Evolutionary conservation across 257 asterid genomes (phyloP).

Genomic region (Solanum lycopersicoides): DNA sequence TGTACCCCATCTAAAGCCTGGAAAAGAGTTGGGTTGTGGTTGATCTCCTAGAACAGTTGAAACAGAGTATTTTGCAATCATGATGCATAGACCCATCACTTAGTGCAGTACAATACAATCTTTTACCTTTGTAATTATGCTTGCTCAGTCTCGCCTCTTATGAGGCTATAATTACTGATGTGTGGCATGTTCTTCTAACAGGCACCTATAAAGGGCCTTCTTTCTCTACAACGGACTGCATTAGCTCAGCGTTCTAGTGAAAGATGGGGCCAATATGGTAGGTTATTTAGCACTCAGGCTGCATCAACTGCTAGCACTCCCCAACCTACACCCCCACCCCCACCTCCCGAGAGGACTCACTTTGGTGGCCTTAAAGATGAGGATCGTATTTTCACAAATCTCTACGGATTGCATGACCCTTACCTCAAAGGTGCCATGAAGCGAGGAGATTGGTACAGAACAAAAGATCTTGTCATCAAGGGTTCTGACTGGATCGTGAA

Average conservation of each 20-base stretch:
- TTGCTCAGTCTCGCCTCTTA: background rate
- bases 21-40: background rate
- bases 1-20: background rate
- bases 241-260: constrained; percentile 32
- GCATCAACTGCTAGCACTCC: constrained; percentile 62
- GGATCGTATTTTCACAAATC: constrained; percentile 92
- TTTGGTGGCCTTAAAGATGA: constrained; percentile 96
- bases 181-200: constrained; percentile 19
- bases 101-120: background rate
- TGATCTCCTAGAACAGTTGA: background rate
- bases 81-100: background rate
- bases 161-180: background rate
- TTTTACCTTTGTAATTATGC: background rate
- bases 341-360: constrained; percentile 95
- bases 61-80: background rate
- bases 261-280: constrained; percentile 36
- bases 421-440: constrained; percentile 95
- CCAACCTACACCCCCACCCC: constrained; percentile 87
- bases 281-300: constrained; percentile 74
- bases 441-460: constrained; percentile 97
- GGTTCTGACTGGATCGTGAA: constrained; percentile 96
- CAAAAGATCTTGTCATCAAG: constrained; percentile 85
- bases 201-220: constrained; percentile 71
- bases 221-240: constrained; percentile 47
- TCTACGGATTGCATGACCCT: constrained; percentile 88